Percentiles rank a stretch among this genome's conserved stretches.
Conservation (phyloP, 352 stramenopile species). For the Blastocystis sp. region DNA sequence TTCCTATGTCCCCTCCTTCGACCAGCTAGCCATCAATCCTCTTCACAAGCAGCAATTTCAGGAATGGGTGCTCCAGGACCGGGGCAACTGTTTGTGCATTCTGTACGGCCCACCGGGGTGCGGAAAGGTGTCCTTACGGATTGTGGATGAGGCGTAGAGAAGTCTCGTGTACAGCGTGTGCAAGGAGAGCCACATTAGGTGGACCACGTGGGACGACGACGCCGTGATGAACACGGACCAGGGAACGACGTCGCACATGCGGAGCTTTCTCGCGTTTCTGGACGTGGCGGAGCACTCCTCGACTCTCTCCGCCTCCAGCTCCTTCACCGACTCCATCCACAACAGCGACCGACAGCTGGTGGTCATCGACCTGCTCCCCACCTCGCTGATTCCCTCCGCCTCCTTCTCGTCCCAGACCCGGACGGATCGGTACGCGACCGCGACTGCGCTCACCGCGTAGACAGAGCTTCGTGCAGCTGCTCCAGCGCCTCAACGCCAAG, state of each 20-base stretch:
- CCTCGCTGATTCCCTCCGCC: not conserved
- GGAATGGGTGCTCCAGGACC: constrained; percentile 15
- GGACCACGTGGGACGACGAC: constrained; percentile 25
- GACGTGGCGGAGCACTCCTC: not conserved
- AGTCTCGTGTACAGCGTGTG: constrained; percentile 20
- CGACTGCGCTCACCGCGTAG: not conserved
- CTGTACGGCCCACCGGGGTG: constrained; percentile 33
- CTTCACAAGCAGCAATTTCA: not conserved
- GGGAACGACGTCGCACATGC: not conserved
- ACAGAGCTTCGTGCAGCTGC: not conserved
- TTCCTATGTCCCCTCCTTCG: constrained; percentile 16
- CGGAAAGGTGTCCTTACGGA: not conserved
- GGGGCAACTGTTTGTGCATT: constrained; percentile 18
- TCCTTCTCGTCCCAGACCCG: not conserved
- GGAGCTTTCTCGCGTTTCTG: not conserved
- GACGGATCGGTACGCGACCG: not conserved
- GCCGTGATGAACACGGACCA: not conserved
- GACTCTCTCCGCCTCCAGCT: not conserved
- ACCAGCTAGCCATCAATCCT: not conserved
- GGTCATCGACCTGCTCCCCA: constrained; percentile 46
- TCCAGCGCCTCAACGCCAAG: not conserved
- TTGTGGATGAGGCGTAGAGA: constrained; percentile 12
- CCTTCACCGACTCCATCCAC: constrained; percentile 3
- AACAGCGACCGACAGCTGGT: not conserved
- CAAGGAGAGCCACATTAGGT: not conserved